A percentile compares a stretch with the other conserved stretches of the same genome.
phyloP scores from a whole-genome alignment of 2,329 filamentous ascomycete species.

The Aspergillus calidoustus region DNA sequence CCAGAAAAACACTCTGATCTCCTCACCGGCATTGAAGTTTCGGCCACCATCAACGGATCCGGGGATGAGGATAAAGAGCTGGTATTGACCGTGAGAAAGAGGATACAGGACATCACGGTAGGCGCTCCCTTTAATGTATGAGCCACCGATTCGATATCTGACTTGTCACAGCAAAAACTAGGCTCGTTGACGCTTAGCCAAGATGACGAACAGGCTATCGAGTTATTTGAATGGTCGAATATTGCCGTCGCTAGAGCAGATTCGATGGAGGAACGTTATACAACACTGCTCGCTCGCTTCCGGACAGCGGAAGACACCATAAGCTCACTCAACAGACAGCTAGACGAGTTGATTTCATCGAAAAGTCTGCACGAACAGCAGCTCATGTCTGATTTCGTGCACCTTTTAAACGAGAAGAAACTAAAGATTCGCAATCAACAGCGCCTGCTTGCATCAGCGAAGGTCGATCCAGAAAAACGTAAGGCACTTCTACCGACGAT shows the following conservation, averaged over 20 bases:
- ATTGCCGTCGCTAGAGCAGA: constrained; percentile 52
- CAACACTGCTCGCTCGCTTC: constrained; percentile 45
- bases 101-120: constrained; percentile 55
- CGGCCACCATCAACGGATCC: constrained; percentile 32
- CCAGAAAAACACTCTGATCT: constrained; percentile 23
- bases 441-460: constrained; percentile 57
- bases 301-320: constrained; percentile 56
- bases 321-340: constrained; percentile 56
- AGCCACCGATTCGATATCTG: constrained; percentile 17
- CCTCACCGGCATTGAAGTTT: constrained; percentile 37
- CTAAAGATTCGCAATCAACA: constrained; percentile 67
- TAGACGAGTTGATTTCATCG: constrained; percentile 61
- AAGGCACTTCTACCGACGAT: constrained; percentile 10
- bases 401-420: constrained; percentile 67
- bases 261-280: constrained; percentile 48
- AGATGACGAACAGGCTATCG: constrained; percentile 59
- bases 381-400: constrained; percentile 62
- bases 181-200: constrained; percentile 58
- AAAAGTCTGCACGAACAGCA: constrained; percentile 62
- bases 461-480: constrained; percentile 48
- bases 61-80: constrained; percentile 40
- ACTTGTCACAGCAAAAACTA: constrained; percentile 52
- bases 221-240: constrained; percentile 62
- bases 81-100: constrained; percentile 47
- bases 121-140: constrained; percentile 24